Evolutionary conservation across 331 rosid genomes (phyloP), one percentile per base, ranked within the genome.

Genomic region (Quercus phellos): DNA sequence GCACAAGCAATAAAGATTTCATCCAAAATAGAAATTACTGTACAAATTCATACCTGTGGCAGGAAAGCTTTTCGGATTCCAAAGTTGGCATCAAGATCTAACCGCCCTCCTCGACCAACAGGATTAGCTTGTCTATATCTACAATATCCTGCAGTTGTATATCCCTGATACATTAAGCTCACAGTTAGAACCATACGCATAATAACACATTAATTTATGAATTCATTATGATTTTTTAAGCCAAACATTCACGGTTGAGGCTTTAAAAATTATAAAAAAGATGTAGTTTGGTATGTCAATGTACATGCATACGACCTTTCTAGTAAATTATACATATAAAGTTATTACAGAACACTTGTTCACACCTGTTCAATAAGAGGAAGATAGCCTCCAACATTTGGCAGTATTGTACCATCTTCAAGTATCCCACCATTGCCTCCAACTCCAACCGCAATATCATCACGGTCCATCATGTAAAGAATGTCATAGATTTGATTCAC

Each of bases 391-490:
- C 92, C 92, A 69, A 88, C 92, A 84, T 86, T 79, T 10, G 85
- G 85, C 17, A 79, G 83, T 43, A 86, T 86, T 2, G 85, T 81
- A 21, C 87, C 88, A 70, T 85, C 74, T 32, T 81, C 80, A 7
- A 59, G 75, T 27, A 86, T 77, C 27, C 86, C 92, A 32, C 92
- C 92, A 18, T 88, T 90, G 2, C 90, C 92, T 10, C 90, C 92
- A 16, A 88, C 77, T 70, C 92, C 92, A 75, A 85, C 86, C 0
- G 87, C 80, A 29, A 88, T 29, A 74, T 88, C 90, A 29, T 88
- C 92, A 16, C 92, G 88, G 3, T 70, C 87, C 92, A 88, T 88
- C 92, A 88, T 88, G 84, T 88, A 84, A 21, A 88, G 83, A 0
- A 84, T 68, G 72, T 86, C 90, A 51, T 88, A 88, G n/a, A 88